Base-by-base conservation (phyloP, 2,329 filamentous ascomycete genomes). In the Stemphylium vesicarium region DNA sequence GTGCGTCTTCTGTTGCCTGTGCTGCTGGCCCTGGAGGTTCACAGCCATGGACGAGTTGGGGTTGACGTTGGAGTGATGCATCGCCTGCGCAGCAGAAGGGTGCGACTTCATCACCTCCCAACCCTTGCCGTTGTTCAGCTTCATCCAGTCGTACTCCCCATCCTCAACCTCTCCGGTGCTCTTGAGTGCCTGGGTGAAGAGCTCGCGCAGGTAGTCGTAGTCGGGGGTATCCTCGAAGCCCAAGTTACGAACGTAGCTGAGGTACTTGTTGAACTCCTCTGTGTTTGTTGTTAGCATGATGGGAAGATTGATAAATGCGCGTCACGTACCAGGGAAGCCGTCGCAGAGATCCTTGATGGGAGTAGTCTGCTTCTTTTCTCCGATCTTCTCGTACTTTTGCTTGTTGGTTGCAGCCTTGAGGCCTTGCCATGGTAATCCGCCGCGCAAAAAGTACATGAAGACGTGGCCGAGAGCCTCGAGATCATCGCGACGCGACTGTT, bases 371-470 rank as follows among this genome's bases (percentile, higher is more conserved):
- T 99, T 99, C 89, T 99, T 98, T 83, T 99, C 94, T 40, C 95
- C 95, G 78, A 99, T 99, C 85, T 98, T 98, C 81, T 99, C 95
- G 76, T 99, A 99, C 81, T 99, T 99, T 76, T 99, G 95, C 86
- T 99, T 88, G 79, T 88, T 88, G 51, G 86, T 88, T 13, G 86
- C 86, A 67, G 86, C 86, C 76, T 88, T 88, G 54, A 88, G 76
- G 50, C 86, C 86, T 73, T 88, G 86, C 86, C 86, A 88, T 50
- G 86, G 86, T 46, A 88, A 80, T 52, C 86, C 86, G 38, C 86
- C 86, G 56, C 85, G 77, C 42, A 88, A 77, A 76, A 88, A 88
- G 76, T 88, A 88, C 83, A 88, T 86, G 74, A 88, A 88, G 44
- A 88, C 86, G 69, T 88, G 86, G 16, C 86, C 86, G 10, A 88